Evolutionary conservation across 176 grass and related monocot genomes (phyloP), one percentile per base, ranked within the genome.

Genomic region (Tuctoria greenei): DNA sequence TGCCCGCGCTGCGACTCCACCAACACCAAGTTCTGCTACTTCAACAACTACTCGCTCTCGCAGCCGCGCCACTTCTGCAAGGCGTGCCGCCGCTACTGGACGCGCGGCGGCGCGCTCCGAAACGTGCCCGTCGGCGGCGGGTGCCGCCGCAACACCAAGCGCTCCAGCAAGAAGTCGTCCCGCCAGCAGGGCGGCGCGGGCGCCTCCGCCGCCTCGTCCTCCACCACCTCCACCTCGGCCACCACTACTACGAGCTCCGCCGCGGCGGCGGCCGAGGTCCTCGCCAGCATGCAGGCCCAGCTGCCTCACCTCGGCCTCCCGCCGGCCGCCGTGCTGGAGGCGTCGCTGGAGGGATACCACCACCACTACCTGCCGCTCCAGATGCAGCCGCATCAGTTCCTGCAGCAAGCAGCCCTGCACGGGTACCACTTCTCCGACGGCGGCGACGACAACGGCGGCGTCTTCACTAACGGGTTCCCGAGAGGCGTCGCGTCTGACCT

Each of bases 21-120:
- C 38, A 95, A 99, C 79, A 99, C 96, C 82, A 99, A 99, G 70
- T 99, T 99, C 74, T 99, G 96, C 81, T 99, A 99, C 89, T 99
- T 90, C 89, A 99, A 99, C 82, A 99, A 99, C 87, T 99, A 99
- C 83, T 99, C 96, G 11, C 87, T 99, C n/a, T 94, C 95, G 81
- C 95, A 99, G 89, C 95, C 95, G 10, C 95, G 95, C 52, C 92
- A 99, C 87, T 99, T 99, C 82, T 99, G 95, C 89, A 99, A 99
- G 92, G 88, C 95, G 4, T 99, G 95, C 77, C 95, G 95, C 41
- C 95, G 95, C 69, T 99, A 99, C 92, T 99, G 95, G 95, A 99
- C 95, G 8, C 95, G 95, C 15, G 95, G 95, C 26, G 95, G 95
- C 24, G 84, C 95, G 14, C 92, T 99, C 43, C 91, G 95, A 34